A percentile compares a stretch with the other conserved stretches of the same genome.
These are phyloP conservation scores for Parafenestella ontariensis DNA, from an alignment of 2,329 filamentous ascomycete genomes.

Conservation along the genomic window DNA sequence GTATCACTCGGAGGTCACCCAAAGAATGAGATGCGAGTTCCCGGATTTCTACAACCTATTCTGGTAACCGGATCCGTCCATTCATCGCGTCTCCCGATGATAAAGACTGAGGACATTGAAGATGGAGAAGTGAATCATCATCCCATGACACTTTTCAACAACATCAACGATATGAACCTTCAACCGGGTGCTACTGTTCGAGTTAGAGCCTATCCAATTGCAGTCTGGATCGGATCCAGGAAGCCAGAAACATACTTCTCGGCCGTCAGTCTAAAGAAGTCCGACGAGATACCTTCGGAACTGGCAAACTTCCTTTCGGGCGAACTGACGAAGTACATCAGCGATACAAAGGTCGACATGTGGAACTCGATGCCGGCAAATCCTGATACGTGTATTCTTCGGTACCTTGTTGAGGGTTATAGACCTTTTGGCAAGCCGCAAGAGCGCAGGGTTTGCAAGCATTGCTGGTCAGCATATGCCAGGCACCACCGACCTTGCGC, in stretches of 20 bases:
- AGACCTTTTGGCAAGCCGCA: constrained; percentile 5
- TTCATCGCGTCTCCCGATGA: background rate
- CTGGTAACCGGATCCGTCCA: background rate
- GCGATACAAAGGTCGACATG: background rate
- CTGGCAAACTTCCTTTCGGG: constrained; percentile 4
- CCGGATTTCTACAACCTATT: background rate
- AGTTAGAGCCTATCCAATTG: constrained; percentile 6
- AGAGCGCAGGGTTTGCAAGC: constrained; percentile 7
- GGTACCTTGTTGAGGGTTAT: constrained; percentile 12
- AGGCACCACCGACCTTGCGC: constrained; percentile 15
- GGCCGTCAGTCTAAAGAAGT: background rate
- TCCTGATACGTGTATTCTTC: constrained; percentile 12
- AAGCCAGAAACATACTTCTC: background rate
- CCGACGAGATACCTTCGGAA: constrained; percentile 1
- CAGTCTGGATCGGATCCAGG: constrained; percentile 6
- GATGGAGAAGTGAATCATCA: background rate
- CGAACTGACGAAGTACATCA: constrained; percentile 9
- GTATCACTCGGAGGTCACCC: background rate
- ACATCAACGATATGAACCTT: background rate
- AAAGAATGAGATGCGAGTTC: background rate
- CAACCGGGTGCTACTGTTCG: background rate
- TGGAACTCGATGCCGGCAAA: constrained; percentile 12
- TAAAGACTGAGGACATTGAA: background rate
- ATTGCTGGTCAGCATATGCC: constrained; percentile 7
- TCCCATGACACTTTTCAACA: background rate